Evolutionary conservation across 2,329 filamentous ascomycete species (phyloP), one percentile per base, ranked within the genome.

Genomic region (Penicillium sp.): DNA sequence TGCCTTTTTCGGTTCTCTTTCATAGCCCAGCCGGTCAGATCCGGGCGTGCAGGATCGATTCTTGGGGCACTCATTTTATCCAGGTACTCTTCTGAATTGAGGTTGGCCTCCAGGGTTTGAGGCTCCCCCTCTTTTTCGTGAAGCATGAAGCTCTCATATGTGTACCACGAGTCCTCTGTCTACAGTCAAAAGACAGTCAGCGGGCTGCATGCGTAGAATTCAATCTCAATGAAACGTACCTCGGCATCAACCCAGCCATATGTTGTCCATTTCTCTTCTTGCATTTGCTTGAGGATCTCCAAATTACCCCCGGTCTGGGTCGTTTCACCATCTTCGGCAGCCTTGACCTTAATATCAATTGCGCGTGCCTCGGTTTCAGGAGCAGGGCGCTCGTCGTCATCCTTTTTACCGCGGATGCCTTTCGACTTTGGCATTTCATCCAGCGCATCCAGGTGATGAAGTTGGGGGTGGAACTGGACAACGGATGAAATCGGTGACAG

Each of bases 361-460:
- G 90, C 88, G 59, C 89, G 87, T 22, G 89, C 86, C 59, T 86
- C 85, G 4, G 77, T 72, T 22, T 72, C 67, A 5, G 34, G 34
- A 43, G 67, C 55, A 63, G 79, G 65, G 63, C 74, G 66, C 63
- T 80, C 80, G 53, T 83, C 79, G 11, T 75, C 70, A 11, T 77
- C 72, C 55, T 73, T 75, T 62, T 70, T 75, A 58, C 62, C 57
- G 58, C 72, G 66, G 29, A 55, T 62, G 50, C 71, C 63, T 48
- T 70, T 66, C 5, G 61, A 67, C 48, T 72, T 73, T 4, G 71
- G 67, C 7, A 90, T 82, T 66, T 97, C 91, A 44, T 87, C 81
- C 43, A 86, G 76, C 3, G 94, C 93, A 75, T 97, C 94, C 63
- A 97, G 82, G 75, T 97, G 92, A 75, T 96, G 91, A 57, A 96